phyloP scores from a whole-genome alignment of 2,329 filamentous ascomycete genomes.

The Colletotrichum zoysiae region DNA sequence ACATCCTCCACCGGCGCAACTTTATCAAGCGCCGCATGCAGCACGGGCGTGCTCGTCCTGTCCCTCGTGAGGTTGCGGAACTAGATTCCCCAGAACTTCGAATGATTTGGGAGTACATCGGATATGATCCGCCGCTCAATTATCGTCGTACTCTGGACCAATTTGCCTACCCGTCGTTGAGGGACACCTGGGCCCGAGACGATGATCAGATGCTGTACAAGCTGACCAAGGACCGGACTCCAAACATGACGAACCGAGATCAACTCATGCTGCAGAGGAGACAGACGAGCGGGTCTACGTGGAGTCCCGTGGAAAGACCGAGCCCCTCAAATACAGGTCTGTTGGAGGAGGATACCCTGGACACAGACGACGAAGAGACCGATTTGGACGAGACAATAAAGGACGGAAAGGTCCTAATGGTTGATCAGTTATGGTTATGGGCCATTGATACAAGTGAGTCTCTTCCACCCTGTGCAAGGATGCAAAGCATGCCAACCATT shows the following conservation, averaged over 20 bases:
- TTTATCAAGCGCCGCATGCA: slow-evolving; percentile 64
- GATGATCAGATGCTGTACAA: slow-evolving; percentile 78
- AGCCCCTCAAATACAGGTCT: slow-evolving; percentile 35
- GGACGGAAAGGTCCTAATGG: slow-evolving; percentile 73
- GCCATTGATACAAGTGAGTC: slow-evolving; percentile 64
- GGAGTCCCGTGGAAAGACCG: slow-evolving; percentile 28
- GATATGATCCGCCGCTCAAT: slow-evolving; percentile 71
- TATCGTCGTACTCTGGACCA: slow-evolving; percentile 73
- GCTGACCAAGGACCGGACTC: slow-evolving; percentile 64
- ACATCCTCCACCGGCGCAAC: slow-evolving; percentile 67
- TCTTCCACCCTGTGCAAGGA: fast-evolving
- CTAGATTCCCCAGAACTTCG: slow-evolving; percentile 69
- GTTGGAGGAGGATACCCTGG: slow-evolving; percentile 40
- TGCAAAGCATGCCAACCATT: slow-evolving; percentile 16
- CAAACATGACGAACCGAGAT: slow-evolving; percentile 39
- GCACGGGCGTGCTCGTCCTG: slow-evolving; percentile 68
- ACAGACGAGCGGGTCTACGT: slow-evolving; percentile 37
- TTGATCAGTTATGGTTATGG: slow-evolving; percentile 76
- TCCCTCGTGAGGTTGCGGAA: slow-evolving; percentile 66
- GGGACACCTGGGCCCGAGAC: slow-evolving; percentile 71
- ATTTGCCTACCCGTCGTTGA: slow-evolving; percentile 71
- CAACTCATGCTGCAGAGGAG: slow-evolving; percentile 31
- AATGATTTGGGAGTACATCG: slow-evolving; percentile 73
- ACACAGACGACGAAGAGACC: slow-evolving; percentile 51
- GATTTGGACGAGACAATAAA: slow-evolving; percentile 54